A percentile compares a stretch with the other conserved stretches of the same genome.
Evolutionary conservation across 192 early-diverging fungal genomes (phyloP).

Genomic region (Umbelopsis ramanniana): DNA sequence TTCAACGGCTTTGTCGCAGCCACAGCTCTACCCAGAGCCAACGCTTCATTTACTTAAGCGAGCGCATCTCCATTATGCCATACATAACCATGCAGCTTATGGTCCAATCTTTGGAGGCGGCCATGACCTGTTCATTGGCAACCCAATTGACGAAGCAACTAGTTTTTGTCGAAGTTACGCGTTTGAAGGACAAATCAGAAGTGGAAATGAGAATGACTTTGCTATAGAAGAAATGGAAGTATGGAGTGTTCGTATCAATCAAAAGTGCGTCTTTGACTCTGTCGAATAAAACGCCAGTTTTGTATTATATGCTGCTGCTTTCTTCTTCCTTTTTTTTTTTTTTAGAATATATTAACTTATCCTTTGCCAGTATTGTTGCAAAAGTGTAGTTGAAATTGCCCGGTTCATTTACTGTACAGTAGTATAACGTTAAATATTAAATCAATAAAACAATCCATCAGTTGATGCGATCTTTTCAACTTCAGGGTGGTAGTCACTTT

Average conservation of each 20-base stretch:
- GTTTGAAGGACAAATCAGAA: slow-evolving; percentile 14
- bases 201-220: slow-evolving; percentile 21
- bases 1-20: not conserved
- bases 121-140: slow-evolving; percentile 20
- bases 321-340: not conserved
- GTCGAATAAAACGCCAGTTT: not conserved
- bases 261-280: slow-evolving; percentile 2
- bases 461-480: too few relatives aligned
- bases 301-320: not conserved
- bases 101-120: slow-evolving; percentile 29
- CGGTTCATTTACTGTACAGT: too few relatives aligned
- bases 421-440: too few relatives aligned
- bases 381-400: too few relatives aligned
- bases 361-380: too few relatives aligned
- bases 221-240: slow-evolving; percentile 25
- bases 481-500: too few relatives aligned
- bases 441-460: too few relatives aligned
- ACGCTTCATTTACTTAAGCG: slow-evolving; percentile 19
- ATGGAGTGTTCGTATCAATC: slow-evolving; percentile 7
- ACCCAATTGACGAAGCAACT: slow-evolving; percentile 21
- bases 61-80: slow-evolving; percentile 23
- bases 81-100: slow-evolving; percentile 27
- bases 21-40: not conserved
- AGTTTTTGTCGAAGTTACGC: slow-evolving; percentile 27
- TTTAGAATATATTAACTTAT: too few relatives aligned